Conservation (phyloP, 352 stramenopile genomes). For the Phytophthora crassamura region DNA sequence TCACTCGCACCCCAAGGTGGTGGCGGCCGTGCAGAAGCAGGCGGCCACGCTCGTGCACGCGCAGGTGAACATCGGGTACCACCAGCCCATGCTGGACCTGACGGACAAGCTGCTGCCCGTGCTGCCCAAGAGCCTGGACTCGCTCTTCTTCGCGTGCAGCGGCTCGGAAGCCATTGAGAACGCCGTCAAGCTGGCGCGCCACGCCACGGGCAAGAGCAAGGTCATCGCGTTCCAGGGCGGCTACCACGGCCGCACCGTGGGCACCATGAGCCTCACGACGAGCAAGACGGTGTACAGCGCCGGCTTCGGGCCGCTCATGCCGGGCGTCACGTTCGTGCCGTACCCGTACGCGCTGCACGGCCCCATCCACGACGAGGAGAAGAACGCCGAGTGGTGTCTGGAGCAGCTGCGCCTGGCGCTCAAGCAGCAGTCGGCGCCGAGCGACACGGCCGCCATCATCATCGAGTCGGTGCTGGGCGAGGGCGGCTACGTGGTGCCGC, state of each 20-base stretch:
- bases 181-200: slow-evolving; percentile 92
- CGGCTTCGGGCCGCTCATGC: slow-evolving; percentile 87
- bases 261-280: slow-evolving; percentile 93
- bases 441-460: slow-evolving; percentile 90
- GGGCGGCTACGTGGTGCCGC: slow-evolving; percentile 91
- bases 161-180: slow-evolving; percentile 95
- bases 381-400: slow-evolving; percentile 77
- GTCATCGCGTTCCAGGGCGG: slow-evolving; percentile 93
- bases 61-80: slow-evolving; percentile 94
- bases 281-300: slow-evolving; percentile 92
- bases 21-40: slow-evolving; percentile 92
- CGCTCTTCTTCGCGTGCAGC: slow-evolving; percentile 91
- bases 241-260: slow-evolving; percentile 93
- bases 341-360: slow-evolving; percentile 91
- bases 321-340: slow-evolving; percentile 81
- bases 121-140: slow-evolving; percentile 84
- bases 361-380: slow-evolving; percentile 80
- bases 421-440: slow-evolving; percentile 91
- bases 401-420: slow-evolving; percentile 87
- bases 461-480: slow-evolving; percentile 94
- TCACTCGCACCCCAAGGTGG: slow-evolving; percentile 93
- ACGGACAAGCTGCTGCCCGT: slow-evolving; percentile 80
- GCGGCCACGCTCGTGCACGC: slow-evolving; percentile 88
- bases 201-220: slow-evolving; percentile 89
- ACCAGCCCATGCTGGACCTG: slow-evolving; percentile 93